These are phyloP conservation scores for Calonectria honghensis DNA, from an alignment of 2,329 filamentous ascomycete genomes.

Conservation along the genomic window DNA sequence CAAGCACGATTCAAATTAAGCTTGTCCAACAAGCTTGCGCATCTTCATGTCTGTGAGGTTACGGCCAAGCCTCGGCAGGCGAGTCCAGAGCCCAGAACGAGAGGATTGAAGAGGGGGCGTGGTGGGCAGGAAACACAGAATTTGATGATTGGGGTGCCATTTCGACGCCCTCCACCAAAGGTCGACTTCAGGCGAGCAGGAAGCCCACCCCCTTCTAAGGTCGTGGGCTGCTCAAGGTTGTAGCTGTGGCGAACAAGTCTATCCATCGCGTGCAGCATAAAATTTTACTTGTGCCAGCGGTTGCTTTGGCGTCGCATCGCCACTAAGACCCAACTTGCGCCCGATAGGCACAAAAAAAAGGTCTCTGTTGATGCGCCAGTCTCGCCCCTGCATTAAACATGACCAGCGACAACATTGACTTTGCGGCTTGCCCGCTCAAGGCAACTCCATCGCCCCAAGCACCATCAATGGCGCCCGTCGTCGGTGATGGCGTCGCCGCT, in stretches of 20 bases:
- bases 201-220: not conserved
- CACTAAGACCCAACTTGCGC: conserved; percentile 14
- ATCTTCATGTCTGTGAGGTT: conserved; percentile 19
- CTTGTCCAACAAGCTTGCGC: conserved; percentile 41
- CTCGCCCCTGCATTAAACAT: conserved; percentile 20
- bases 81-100: conserved; percentile 7
- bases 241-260: conserved; percentile 8
- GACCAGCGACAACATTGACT: conserved; percentile 26
- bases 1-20: conserved; percentile 40
- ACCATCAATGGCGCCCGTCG: conserved; percentile 13
- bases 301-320: conserved; percentile 27
- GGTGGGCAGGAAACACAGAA: not conserved
- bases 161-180: not conserved
- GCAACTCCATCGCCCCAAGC: conserved; percentile 6
- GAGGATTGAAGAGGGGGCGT: conserved; percentile 11
- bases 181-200: conserved; percentile 17
- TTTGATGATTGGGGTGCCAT: not conserved
- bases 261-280: not conserved
- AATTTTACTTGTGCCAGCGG: not conserved
- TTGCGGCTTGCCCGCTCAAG: conserved; percentile 30
- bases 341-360: conserved; percentile 16
- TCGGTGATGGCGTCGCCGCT: conserved; percentile 21
- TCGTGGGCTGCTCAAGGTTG: conserved; percentile 13
- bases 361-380: conserved; percentile 16
- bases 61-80: conserved; percentile 34